phyloP scores from a whole-genome alignment of 2,329 filamentous ascomycete genomes.

The Oidium heveae region DNA sequence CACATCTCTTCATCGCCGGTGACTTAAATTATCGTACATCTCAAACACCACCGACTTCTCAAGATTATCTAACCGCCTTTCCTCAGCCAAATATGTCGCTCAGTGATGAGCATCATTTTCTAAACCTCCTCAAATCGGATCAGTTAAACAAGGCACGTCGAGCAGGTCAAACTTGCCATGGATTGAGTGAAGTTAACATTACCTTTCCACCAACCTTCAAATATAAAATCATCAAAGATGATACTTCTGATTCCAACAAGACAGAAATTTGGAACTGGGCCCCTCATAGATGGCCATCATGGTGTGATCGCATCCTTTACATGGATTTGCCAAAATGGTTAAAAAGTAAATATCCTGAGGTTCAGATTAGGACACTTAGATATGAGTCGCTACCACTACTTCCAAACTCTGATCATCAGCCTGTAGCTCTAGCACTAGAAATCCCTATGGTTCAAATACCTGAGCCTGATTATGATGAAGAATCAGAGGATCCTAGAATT shows the following conservation, averaged over 20 bases:
- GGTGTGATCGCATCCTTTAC: constrained; percentile 81
- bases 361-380: constrained; percentile 27
- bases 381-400: constrained; percentile 61
- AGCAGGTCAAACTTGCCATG: constrained; percentile 49
- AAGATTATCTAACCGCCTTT: constrained; percentile 29
- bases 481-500: constrained; percentile 15
- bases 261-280: constrained; percentile 45
- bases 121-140: constrained; percentile 43
- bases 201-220: constrained; percentile 88
- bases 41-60: constrained; percentile 31
- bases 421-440: constrained; percentile 46
- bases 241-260: constrained; percentile 6
- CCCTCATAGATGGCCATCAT: constrained; percentile 62
- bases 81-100: constrained; percentile 28
- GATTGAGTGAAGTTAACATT: constrained; percentile 48
- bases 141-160: constrained; percentile 51
- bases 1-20: constrained; percentile 65
- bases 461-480: constrained; percentile 13
- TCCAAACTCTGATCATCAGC: constrained; percentile 65
- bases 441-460: constrained; percentile 29
- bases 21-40: constrained; percentile 90
- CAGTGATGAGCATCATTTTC: constrained; percentile 34
- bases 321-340: constrained; percentile 33
- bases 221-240: constrained; percentile 26
- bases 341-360: constrained; percentile 13